These are phyloP conservation scores for Cercospora citrullina DNA, from an alignment of 2,329 filamentous ascomycete genomes.

Conservation along the genomic window DNA sequence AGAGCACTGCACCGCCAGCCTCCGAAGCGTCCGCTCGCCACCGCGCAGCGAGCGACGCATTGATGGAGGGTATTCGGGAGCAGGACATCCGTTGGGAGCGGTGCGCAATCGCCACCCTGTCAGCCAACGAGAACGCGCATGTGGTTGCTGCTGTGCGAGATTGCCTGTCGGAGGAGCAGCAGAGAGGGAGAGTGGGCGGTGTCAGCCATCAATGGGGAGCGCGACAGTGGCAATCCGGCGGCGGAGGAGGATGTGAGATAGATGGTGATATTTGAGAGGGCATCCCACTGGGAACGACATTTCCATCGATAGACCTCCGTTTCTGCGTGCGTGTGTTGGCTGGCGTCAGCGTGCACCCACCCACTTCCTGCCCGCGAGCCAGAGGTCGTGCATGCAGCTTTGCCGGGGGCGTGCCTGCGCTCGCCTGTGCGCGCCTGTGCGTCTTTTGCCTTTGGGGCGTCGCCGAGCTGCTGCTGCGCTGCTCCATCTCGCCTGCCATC, in stretches of 20 bases:
- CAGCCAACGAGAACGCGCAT: conserved; percentile 7
- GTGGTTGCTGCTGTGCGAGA: conserved; percentile 1
- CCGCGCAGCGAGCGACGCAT: not conserved
- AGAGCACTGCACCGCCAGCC: not conserved
- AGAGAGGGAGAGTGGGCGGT: not conserved
- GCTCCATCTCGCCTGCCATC: not conserved
- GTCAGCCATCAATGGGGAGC: not conserved
- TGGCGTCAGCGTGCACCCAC: not conserved
- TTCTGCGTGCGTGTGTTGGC: not conserved
- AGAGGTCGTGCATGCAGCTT: not conserved
- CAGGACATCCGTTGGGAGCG: conserved; percentile 2
- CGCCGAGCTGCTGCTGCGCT: not conserved
- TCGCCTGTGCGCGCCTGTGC: not conserved
- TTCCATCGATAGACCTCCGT: not conserved
- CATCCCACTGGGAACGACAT: not conserved
- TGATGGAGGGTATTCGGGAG: not conserved
- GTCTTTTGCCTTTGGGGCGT: conserved; percentile 3
- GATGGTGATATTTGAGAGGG: not conserved
- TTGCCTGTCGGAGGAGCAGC: conserved; percentile 3
- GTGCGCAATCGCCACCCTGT: not conserved
- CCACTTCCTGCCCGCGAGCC: not conserved
- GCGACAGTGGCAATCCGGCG: not conserved
- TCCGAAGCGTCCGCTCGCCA: conserved; percentile 6
- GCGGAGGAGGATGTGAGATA: too few relatives aligned
- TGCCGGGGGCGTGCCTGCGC: not conserved